phyloP scores from a whole-genome alignment of 1,139 yeast species.

The Entelexis sorbosivorans region DNA sequence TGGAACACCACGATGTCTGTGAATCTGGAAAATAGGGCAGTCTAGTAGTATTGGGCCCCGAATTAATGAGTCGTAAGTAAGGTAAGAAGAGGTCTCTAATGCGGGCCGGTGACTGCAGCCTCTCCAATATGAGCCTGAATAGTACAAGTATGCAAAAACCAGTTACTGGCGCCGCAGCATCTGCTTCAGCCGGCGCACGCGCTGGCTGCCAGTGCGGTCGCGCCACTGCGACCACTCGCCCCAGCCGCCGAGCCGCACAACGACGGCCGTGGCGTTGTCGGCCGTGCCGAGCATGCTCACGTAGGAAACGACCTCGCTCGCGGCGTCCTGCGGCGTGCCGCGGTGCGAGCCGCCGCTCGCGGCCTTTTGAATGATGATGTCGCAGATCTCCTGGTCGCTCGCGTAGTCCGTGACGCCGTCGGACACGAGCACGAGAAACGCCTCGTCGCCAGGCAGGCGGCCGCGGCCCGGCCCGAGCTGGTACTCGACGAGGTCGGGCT shows the following conservation, averaged over 20 bases:
- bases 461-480: constrained; percentile 39
- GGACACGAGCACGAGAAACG: constrained; percentile 62
- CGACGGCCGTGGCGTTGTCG: constrained; percentile 86
- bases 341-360: constrained; percentile 52
- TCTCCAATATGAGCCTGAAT: too few relatives aligned
- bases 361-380: constrained; percentile 63
- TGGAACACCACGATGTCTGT: too few relatives aligned
- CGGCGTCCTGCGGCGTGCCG: constrained; percentile 79
- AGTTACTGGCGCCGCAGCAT: constrained; percentile 12
- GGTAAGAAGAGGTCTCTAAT: too few relatives aligned
- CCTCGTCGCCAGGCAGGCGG: constrained; percentile 54
- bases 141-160: too few relatives aligned
- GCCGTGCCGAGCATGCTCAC: constrained; percentile 84
- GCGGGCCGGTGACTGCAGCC: too few relatives aligned
- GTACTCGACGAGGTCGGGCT: constrained; percentile 71
- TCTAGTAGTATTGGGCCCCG: too few relatives aligned
- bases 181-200: constrained; percentile 53
- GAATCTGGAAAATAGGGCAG: too few relatives aligned
- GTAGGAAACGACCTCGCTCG: constrained; percentile 72
- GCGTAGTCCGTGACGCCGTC: constrained; percentile 80
- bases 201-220: constrained; percentile 70
- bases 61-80: too few relatives aligned
- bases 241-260: constrained; percentile 78
- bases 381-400: constrained; percentile 86
- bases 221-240: constrained; percentile 68